Evolutionary conservation across 148 eudicot genomes (phyloP).

Genomic region (Vaccinium macrocarpon): DNA sequence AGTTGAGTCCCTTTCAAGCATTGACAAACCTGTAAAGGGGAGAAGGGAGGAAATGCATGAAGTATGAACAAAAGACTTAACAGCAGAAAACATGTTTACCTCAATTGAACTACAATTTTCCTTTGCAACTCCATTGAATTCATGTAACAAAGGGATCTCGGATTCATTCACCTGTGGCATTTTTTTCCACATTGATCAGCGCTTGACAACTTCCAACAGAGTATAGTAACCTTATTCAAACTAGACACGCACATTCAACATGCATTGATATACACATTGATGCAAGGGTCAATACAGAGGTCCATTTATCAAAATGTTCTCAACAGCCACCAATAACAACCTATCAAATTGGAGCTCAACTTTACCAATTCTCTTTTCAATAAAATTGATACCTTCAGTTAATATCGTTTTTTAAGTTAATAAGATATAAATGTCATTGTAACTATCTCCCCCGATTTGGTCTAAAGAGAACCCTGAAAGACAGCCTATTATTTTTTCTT

Average conservation of each 20-base stretch:
- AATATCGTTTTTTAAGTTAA: background rate
- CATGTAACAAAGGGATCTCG: slow-evolving; percentile 90
- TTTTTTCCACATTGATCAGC: slow-evolving; percentile 12
- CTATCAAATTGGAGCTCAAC: background rate
- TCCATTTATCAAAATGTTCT: background rate
- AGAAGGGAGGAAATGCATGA: background rate
- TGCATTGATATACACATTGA: background rate
- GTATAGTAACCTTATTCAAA: background rate
- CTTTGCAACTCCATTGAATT: slow-evolving; percentile 60
- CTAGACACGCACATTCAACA: slow-evolving; percentile 2
- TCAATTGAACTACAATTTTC: slow-evolving; percentile 61
- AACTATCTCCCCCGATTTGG: background rate
- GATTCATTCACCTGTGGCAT: slow-evolving; percentile 73
- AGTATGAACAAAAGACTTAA: background rate
- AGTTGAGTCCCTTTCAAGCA: background rate
- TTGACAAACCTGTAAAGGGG: background rate
- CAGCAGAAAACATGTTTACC: slow-evolving; percentile 39
- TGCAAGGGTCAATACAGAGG: background rate
- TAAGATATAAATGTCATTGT: background rate
- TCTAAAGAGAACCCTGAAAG: background rate
- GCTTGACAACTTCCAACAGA: slow-evolving; percentile 7
- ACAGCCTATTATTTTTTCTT: background rate
- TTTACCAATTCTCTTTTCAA: background rate
- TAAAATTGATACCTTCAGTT: background rate
- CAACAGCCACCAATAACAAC: background rate